A percentile compares a stretch with the other conserved stretches of the same genome.
Conservation (phyloP, 495 filamentous ascomycete species). For the Penicillium roqueforti region DNA sequence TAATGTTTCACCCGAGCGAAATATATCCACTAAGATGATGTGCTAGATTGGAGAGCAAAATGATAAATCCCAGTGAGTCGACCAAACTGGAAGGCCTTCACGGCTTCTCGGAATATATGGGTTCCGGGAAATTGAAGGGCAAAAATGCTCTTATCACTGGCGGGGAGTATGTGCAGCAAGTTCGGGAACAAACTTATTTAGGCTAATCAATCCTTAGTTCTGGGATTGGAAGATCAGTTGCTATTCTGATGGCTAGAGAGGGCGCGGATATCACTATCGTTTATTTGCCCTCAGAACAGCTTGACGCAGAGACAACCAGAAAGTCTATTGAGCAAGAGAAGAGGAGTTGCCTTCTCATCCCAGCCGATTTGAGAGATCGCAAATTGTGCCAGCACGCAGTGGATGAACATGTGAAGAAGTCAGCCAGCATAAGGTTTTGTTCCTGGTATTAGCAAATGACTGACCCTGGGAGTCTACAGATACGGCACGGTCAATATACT, state of each 20-base stretch:
- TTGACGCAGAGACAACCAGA: conserved; percentile 50
- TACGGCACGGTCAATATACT: conserved; percentile 51
- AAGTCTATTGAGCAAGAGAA: conserved; percentile 45
- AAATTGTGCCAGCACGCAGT: conserved; percentile 45
- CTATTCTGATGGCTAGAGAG: conserved; percentile 52
- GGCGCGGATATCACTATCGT: conserved; percentile 50
- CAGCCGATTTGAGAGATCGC: conserved; percentile 46
- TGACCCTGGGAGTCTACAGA: conserved; percentile 17
- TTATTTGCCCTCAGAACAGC: conserved; percentile 49
- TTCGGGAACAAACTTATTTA: background rate
- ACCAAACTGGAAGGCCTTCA: conserved; percentile 26
- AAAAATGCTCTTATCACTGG: conserved; percentile 51
- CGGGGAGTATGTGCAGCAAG: conserved; percentile 40
- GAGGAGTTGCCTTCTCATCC: conserved; percentile 41
- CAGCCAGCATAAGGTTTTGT: background rate
- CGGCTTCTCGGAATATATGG: conserved; percentile 39
- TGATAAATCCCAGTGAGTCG: conserved; percentile 20
- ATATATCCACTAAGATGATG: background rate
- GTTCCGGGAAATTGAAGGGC: conserved; percentile 44
- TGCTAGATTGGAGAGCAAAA: conserved; percentile 22
- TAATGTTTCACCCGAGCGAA: background rate
- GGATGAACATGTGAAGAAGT: conserved; percentile 49
- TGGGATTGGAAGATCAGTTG: conserved; percentile 50
- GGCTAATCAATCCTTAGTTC: conserved; percentile 25
- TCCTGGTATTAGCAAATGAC: background rate